Evolutionary conservation across 176 grass and related monocot species (phyloP).

Genomic region (Eleusine coracana): DNA sequence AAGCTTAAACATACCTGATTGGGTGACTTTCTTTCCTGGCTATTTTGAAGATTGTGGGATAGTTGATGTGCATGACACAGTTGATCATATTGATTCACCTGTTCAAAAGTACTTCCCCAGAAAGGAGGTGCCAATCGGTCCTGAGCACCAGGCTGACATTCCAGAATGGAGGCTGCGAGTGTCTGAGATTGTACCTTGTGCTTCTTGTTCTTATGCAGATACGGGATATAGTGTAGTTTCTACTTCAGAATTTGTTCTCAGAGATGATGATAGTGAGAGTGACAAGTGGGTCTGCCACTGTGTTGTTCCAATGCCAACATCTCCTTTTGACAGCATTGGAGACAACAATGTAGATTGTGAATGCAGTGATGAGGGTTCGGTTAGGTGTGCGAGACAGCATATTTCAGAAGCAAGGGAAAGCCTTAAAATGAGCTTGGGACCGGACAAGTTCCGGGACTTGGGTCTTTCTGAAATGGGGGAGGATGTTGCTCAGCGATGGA

Average conservation of each 20-base stretch:
- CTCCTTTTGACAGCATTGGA: conserved; percentile 30
- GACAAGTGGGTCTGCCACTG: conserved; percentile 61
- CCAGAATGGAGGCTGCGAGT: conserved; percentile 56
- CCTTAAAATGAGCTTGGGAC: conserved; percentile 53
- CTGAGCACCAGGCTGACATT: conserved; percentile 77
- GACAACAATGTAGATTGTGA: conserved; percentile 53
- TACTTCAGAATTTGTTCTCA: conserved; percentile 27
- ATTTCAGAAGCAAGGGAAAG: conserved; percentile 59
- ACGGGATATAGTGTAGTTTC: conserved; percentile 29
- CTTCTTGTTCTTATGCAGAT: conserved; percentile 36
- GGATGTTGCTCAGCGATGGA: conserved; percentile 67
- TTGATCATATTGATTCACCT: conserved; percentile 46
- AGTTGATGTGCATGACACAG: conserved; percentile 29
- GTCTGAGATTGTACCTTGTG: conserved; percentile 6
- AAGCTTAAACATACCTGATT: conserved; percentile 46
- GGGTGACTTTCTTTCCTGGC: conserved; percentile 55
- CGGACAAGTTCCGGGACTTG: conserved; percentile 62
- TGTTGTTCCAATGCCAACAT: conserved; percentile 46
- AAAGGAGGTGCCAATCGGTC: conserved; percentile 68
- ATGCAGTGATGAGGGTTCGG: conserved; percentile 68
- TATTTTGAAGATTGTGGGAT: conserved; percentile 52
- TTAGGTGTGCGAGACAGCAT: conserved; percentile 73
- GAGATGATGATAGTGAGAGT: conserved; percentile 44
- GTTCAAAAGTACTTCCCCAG: conserved; percentile 43
- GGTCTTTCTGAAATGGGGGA: conserved; percentile 86